These are phyloP conservation scores for Trametes punicea DNA, from an alignment of 768 basidiomycete species.

Conservation along the genomic window DNA sequence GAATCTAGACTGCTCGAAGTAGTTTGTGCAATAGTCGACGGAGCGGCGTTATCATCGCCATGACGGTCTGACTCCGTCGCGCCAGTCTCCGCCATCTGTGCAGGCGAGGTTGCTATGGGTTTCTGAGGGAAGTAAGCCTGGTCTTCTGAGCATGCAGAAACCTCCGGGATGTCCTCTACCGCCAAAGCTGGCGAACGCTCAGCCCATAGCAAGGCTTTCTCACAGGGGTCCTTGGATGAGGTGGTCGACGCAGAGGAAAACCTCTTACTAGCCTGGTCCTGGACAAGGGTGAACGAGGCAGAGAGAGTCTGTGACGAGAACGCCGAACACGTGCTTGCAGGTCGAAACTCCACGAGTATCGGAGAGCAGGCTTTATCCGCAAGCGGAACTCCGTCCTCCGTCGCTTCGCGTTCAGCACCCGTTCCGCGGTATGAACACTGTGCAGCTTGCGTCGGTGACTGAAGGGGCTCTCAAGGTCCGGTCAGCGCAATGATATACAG, in stretches of 20 bases:
- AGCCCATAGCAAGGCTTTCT: background rate
- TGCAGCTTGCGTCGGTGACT: background rate
- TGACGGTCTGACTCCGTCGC: background rate
- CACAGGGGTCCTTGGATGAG: background rate
- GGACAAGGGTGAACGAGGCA: constrained; percentile 9
- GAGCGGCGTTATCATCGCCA: background rate
- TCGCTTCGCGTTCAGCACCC: background rate
- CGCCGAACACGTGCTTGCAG: background rate
- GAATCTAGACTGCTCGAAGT: background rate
- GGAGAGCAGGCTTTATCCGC: background rate
- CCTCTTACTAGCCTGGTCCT: constrained; percentile 6
- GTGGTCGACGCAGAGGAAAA: background rate
- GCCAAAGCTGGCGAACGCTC: background rate
- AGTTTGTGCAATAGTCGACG: background rate
- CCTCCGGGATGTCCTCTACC: background rate
- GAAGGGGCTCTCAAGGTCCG: background rate
- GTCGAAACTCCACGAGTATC: background rate
- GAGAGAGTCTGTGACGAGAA: constrained; percentile 1
- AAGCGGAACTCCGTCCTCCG: background rate
- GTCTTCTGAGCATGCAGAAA: background rate
- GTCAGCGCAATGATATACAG: background rate
- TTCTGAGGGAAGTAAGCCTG: background rate
- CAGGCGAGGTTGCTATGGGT: too few species aligned
- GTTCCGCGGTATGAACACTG: background rate
- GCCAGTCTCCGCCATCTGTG: too few species aligned